phyloP scores from a whole-genome alignment of 768 basidiomycete genomes.

The Lactifluus subvellereus region DNA sequence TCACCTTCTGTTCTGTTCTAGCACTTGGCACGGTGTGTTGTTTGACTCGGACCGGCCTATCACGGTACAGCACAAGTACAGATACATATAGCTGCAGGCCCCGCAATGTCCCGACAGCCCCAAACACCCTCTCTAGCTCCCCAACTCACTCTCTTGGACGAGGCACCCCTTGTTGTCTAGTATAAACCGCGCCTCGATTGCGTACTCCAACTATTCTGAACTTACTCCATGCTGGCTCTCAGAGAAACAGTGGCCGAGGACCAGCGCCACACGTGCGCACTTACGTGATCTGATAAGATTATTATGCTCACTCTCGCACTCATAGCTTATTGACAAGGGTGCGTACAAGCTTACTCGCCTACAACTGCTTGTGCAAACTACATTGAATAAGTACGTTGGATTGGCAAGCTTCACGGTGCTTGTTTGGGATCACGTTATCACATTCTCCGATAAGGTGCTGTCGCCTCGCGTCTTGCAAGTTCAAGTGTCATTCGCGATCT shows the following conservation, averaged over 20 bases:
- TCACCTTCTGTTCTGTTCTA: not conserved
- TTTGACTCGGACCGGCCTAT: too few species aligned
- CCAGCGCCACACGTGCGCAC: not conserved
- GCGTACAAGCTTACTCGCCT: not conserved
- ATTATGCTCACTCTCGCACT: too few species aligned
- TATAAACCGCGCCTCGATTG: not conserved
- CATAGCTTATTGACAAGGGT: conserved; percentile 3
- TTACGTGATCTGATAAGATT: not conserved
- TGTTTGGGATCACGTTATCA: conserved; percentile 53
- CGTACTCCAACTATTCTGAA: not conserved
- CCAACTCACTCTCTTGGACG: not conserved
- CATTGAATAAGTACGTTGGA: conserved; percentile 41
- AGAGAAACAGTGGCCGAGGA: not conserved
- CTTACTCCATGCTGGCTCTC: not conserved
- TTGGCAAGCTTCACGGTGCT: conserved; percentile 47
- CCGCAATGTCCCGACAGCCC: not conserved
- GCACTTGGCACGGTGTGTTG: too few species aligned
- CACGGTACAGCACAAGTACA: too few species aligned
- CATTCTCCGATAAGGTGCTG: conserved; percentile 42
- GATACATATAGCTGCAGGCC: not conserved
- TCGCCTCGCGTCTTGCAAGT: too few species aligned
- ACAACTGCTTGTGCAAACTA: not conserved
- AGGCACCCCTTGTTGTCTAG: not conserved
- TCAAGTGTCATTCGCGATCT: not conserved
- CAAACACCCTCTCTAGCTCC: not conserved